Conservation (phyloP, 108 stramenopile species). For the Skeletonema costatum region DNA sequence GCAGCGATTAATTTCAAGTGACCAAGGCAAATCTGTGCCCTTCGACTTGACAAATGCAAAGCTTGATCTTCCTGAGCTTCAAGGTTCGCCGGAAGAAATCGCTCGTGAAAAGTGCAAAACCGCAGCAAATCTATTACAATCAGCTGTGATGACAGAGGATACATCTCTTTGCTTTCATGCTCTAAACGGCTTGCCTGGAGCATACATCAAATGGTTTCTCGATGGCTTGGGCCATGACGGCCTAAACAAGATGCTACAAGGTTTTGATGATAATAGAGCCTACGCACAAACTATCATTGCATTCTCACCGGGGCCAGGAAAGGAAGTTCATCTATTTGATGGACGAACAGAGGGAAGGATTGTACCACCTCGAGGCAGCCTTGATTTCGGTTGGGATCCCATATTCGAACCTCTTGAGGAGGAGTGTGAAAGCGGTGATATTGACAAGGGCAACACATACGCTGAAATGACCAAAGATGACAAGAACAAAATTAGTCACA, state of each 20-base stretch:
- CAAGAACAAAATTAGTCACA: slow-evolving; percentile 89
- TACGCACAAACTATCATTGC: slow-evolving; percentile 93
- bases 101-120: slow-evolving; percentile 82
- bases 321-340: slow-evolving; percentile 68
- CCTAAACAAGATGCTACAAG: slow-evolving; percentile 76
- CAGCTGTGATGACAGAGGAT: slow-evolving; percentile 91
- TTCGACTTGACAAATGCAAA: slow-evolving; percentile 53
- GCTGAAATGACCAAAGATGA: slow-evolving; percentile 89
- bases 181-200: slow-evolving; percentile 86
- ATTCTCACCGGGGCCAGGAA: slow-evolving; percentile 73
- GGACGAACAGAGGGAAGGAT: slow-evolving; percentile 72
- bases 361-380: slow-evolving; percentile 76
- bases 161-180: slow-evolving; percentile 90
- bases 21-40: slow-evolving; percentile 5
- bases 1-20: slow-evolving; percentile 48
- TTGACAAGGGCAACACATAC: slow-evolving; percentile 57
- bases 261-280: slow-evolving; percentile 79
- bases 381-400: slow-evolving; percentile 93
- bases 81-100: slow-evolving; percentile 85
- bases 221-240: slow-evolving; percentile 87
- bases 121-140: slow-evolving; percentile 62
- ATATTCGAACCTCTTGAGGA: slow-evolving; percentile 84
- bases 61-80: slow-evolving; percentile 72
- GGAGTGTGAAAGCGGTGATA: slow-evolving; percentile 12
- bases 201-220: slow-evolving; percentile 97